These are phyloP conservation scores for Septoria petroselini DNA, from an alignment of 2,329 filamentous ascomycete species.

Conservation along the genomic window DNA sequence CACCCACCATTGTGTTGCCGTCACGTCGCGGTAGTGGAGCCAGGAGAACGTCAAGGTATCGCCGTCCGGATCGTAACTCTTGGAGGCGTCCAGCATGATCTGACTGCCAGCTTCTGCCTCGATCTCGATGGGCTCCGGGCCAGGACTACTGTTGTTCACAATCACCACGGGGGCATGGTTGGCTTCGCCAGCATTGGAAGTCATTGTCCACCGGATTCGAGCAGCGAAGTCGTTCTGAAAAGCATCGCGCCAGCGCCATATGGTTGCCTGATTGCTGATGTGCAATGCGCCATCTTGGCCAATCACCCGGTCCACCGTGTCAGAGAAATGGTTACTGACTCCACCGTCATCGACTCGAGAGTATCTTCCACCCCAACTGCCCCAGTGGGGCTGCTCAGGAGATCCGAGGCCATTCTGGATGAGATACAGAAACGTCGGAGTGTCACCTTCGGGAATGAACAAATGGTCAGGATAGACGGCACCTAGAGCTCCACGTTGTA, in stretches of 20 bases:
- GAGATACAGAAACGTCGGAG: conserved; percentile 51
- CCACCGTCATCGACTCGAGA: conserved; percentile 35
- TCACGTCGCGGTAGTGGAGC: conserved; percentile 12
- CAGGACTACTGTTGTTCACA: not conserved
- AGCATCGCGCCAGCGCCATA: conserved; percentile 45
- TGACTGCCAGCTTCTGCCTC: not conserved
- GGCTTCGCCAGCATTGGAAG: not conserved
- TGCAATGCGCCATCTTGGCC: conserved; percentile 37
- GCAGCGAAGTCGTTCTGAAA: conserved; percentile 47
- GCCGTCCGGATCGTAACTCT: conserved; percentile 5
- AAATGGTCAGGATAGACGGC: conserved; percentile 44
- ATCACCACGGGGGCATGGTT: conserved; percentile 10
- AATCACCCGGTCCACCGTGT: conserved; percentile 31
- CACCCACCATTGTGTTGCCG: no score
- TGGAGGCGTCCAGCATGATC: conserved; percentile 1
- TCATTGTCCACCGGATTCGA: conserved; percentile 42
- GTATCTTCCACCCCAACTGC: conserved; percentile 53
- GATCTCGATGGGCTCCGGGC: not conserved
- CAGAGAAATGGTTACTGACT: conserved; percentile 35
- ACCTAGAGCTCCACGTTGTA: conserved; percentile 52
- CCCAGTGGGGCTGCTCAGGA: conserved; percentile 48
- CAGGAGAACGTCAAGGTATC: conserved; percentile 1
- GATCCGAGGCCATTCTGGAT: conserved; percentile 49
- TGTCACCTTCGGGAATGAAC: conserved; percentile 55
- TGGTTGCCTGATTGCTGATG: conserved; percentile 45